phyloP scores from a whole-genome alignment of 2,329 filamentous ascomycete species.

The Gaeumannomyces sp. region DNA sequence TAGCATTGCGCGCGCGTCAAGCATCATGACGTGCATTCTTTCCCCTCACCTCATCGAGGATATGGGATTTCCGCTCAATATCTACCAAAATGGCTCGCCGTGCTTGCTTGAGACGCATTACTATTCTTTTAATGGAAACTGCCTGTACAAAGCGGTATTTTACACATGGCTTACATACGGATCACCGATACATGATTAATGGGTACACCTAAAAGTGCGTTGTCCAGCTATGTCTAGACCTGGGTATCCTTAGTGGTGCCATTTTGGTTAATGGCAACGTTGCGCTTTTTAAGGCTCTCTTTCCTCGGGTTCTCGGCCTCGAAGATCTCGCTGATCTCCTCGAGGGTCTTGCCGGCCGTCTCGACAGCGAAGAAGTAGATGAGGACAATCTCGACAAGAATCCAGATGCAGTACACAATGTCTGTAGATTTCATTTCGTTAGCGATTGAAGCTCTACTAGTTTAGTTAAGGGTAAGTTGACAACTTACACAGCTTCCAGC shows the following conservation, averaged over 20 bases:
- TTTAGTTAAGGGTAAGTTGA: not conserved
- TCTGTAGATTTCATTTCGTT: constrained; percentile 16
- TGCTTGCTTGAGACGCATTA: too few species aligned
- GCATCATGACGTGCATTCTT: not conserved
- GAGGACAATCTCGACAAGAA: constrained; percentile 20
- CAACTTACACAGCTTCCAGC: constrained; percentile 32
- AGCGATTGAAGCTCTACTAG: not conserved
- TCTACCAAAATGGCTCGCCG: too few species aligned
- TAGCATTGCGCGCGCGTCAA: not conserved
- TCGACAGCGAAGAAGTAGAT: constrained; percentile 27
- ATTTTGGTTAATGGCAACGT: not conserved
- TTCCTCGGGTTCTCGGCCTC: constrained; percentile 22
- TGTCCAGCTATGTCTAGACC: not conserved
- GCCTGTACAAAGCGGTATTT: not conserved
- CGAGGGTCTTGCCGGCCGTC: constrained; percentile 31
- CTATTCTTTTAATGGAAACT: not conserved
- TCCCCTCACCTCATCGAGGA: not conserved
- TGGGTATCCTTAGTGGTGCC: not conserved
- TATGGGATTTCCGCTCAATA: too few species aligned
- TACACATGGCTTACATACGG: not conserved
- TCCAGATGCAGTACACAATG: constrained; percentile 31
- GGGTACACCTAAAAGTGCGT: not conserved
- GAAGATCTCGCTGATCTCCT: constrained; percentile 32
- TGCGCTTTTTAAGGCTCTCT: constrained; percentile 2
- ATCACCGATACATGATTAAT: not conserved